These are phyloP conservation scores for Cerrena zonata DNA, from an alignment of 1,284 basidiomycete species.

Conservation along the genomic window DNA sequence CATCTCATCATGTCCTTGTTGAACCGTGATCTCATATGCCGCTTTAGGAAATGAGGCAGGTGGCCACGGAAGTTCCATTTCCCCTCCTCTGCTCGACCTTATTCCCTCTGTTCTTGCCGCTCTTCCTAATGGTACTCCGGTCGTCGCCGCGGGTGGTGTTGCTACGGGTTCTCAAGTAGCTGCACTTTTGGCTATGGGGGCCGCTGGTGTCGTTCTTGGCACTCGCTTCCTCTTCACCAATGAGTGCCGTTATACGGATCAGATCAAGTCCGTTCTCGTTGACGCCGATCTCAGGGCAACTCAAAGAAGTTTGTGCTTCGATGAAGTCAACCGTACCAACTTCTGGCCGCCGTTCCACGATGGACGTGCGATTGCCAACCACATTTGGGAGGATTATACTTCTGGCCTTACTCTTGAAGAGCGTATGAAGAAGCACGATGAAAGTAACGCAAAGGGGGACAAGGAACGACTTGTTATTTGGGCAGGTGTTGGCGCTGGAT, in stretches of 20 bases:
- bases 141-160: conserved; percentile 60
- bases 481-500: conserved; percentile 62
- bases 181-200: conserved; percentile 58
- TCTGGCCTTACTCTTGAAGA: conserved; percentile 41
- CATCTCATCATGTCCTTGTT: neutral
- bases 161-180: conserved; percentile 58
- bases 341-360: conserved; percentile 68
- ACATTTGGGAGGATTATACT: conserved; percentile 55
- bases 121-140: conserved; percentile 40
- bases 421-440: conserved; percentile 40
- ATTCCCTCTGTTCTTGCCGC: conserved; percentile 47
- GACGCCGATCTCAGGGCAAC: conserved; percentile 44
- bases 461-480: conserved; percentile 54
- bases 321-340: conserved; percentile 50
- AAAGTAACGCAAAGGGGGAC: conserved; percentile 42
- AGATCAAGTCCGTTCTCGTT: conserved; percentile 51
- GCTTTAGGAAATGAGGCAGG: conserved; percentile 71
- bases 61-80: conserved; percentile 57
- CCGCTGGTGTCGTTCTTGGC: conserved; percentile 59
- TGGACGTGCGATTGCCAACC: conserved; percentile 55
- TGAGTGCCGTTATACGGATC: conserved; percentile 55
- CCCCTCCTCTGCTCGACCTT: conserved; percentile 57
- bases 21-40: neutral
- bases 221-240: conserved; percentile 68
- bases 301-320: conserved; percentile 65